Evolutionary conservation across 2,329 filamentous ascomycete genomes (phyloP).

Genomic region (Pyrenophora seminiperda): DNA sequence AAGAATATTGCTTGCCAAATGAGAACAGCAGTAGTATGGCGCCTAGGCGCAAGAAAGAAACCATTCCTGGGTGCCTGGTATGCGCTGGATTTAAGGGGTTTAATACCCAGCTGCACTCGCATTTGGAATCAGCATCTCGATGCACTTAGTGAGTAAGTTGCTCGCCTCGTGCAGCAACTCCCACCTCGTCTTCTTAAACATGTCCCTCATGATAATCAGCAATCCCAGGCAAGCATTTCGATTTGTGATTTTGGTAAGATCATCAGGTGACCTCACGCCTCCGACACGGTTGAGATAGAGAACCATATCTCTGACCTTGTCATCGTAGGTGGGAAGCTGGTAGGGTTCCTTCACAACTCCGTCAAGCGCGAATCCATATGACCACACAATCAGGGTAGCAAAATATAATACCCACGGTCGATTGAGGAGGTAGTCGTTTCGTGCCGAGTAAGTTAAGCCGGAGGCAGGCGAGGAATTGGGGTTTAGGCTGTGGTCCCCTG

Average conservation of each 20-base stretch:
- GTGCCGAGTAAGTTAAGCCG: conserved; percentile 69
- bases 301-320: conserved; percentile 78
- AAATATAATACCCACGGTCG: conserved; percentile 96
- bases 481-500: conserved; percentile 54
- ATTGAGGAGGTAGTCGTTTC: conserved; percentile 88
- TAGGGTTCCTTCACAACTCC: conserved; percentile 67
- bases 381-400: conserved; percentile 90
- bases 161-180: conserved; percentile 89
- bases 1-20: conserved; percentile 1
- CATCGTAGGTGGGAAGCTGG: conserved; percentile 63
- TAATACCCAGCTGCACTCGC: conserved; percentile 25
- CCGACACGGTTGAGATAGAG: conserved; percentile 75
- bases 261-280: conserved; percentile 73
- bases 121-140: conserved; percentile 60
- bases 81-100: conserved; percentile 6
- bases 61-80: neutral
- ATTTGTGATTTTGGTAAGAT: conserved; percentile 72
- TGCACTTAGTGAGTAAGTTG: conserved; percentile 78
- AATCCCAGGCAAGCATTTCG: conserved; percentile 84
- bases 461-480: conserved; percentile 34
- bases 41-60: neutral
- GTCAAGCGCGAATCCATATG: conserved; percentile 88
- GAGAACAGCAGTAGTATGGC: neutral
- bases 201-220: conserved; percentile 78
- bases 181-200: conserved; percentile 84